Percentiles rank a stretch among this genome's conserved stretches.
Conservation (phyloP, 495 filamentous ascomycete genomes). For the Penicillium canariense region DNA sequence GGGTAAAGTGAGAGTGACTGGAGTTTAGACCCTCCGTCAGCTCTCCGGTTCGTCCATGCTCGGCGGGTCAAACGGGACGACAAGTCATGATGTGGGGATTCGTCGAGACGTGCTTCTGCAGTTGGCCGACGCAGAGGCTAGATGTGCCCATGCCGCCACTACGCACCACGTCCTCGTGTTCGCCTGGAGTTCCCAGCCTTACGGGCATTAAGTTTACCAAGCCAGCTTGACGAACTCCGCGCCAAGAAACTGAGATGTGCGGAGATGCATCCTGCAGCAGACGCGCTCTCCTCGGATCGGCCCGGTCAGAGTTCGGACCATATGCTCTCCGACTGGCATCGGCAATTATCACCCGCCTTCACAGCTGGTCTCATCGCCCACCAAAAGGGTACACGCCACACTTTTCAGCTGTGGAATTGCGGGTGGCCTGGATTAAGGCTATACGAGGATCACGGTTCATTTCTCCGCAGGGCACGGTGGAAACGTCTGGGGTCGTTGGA, state of each 20-base stretch:
- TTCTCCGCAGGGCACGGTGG: background rate
- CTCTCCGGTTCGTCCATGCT: no score
- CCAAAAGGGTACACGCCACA: background rate
- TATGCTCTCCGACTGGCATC: background rate
- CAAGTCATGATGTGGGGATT: no score
- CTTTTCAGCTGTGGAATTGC: background rate
- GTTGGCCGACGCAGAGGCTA: no score
- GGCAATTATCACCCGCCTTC: background rate
- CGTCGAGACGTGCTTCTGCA: no score
- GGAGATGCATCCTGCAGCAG: background rate
- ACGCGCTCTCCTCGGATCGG: background rate
- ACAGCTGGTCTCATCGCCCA: background rate
- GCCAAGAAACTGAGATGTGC: background rate
- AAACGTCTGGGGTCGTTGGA: no score
- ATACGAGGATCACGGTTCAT: background rate
- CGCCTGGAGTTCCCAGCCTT: background rate
- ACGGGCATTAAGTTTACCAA: background rate
- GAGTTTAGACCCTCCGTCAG: no score
- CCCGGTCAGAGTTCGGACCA: background rate
- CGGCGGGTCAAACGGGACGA: no score
- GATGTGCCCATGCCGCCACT: background rate
- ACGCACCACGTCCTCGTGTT: background rate
- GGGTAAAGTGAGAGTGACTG: no score
- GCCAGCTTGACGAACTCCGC: background rate
- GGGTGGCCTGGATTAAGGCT: background rate